These are phyloP conservation scores for Ustilago shanxiensis DNA, from an alignment of 1,284 basidiomycete genomes.

Conservation along the genomic window DNA sequence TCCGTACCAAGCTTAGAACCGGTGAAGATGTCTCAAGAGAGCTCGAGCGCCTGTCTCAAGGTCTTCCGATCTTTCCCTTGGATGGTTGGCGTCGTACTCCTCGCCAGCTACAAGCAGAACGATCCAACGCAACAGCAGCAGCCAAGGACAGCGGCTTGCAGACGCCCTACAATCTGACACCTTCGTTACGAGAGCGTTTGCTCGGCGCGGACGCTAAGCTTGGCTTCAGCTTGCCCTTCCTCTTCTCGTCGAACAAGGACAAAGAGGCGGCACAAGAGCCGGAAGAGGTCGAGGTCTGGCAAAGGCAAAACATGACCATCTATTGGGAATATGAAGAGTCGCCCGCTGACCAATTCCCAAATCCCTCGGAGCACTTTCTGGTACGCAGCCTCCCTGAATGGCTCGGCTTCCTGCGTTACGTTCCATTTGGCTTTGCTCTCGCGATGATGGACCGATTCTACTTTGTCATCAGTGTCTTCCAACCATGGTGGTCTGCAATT, in stretches of 20 bases:
- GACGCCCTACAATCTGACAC: constrained; percentile 21
- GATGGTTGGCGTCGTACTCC: constrained; percentile 8
- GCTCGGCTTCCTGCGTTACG: constrained; percentile 37
- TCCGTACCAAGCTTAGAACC: constrained; percentile 22
- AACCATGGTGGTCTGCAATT: constrained; percentile 35
- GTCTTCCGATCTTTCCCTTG: constrained; percentile 28
- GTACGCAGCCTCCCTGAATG: constrained; percentile 37
- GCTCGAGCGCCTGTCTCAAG: constrained; percentile 33
- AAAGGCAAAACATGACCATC: constrained; percentile 37
- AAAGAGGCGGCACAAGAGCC: neutral
- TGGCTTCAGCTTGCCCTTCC: constrained; percentile 24
- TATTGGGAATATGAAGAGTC: constrained; percentile 30
- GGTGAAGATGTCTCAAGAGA: constrained; percentile 32
- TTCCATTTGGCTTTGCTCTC: constrained; percentile 26
- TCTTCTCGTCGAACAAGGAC: constrained; percentile 13
- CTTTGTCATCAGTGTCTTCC: constrained; percentile 31
- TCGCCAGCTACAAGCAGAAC: neutral
- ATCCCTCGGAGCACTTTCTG: constrained; percentile 28
- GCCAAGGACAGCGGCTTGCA: constrained; percentile 6
- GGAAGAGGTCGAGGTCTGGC: constrained; percentile 28
- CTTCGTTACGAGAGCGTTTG: constrained; percentile 29
- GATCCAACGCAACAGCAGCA: neutral
- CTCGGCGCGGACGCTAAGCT: constrained; percentile 19
- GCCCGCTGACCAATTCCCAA: constrained; percentile 16
- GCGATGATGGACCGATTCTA: constrained; percentile 33